A percentile compares a stretch with the other conserved stretches of the same genome.
Evolutionary conservation across 2,329 filamentous ascomycete species (phyloP).

Genomic region (Ceratocystis cubensis): DNA sequence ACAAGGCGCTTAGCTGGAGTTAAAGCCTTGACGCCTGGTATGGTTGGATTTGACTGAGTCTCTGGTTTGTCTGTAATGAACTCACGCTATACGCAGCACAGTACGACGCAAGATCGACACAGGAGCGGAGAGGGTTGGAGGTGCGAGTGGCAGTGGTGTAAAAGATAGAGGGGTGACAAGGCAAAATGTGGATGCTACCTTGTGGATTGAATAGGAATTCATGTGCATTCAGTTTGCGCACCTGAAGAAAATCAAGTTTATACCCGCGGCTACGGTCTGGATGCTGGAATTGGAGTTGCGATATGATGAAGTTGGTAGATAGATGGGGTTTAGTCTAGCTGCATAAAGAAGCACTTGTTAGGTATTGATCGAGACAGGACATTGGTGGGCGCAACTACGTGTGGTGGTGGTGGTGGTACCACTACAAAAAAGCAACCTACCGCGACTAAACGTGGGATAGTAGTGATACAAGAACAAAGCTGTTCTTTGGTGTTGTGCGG

Average conservation of each 20-base stretch:
- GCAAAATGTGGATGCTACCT: conserved; percentile 2
- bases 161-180: background rate
- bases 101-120: background rate
- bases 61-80: background rate
- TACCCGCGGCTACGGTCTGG: background rate
- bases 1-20: background rate
- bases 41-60: background rate
- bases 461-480: background rate
- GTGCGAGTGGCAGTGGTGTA: background rate
- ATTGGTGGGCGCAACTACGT: background rate
- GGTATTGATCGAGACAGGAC: background rate
- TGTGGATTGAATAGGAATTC: background rate
- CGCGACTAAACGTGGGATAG: background rate
- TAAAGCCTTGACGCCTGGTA: background rate
- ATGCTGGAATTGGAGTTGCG: background rate
- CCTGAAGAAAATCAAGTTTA: background rate
- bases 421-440: background rate
- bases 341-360: background rate
- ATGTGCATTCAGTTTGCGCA: conserved; percentile 2
- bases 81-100: background rate
- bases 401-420: background rate
- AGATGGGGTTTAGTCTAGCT: background rate
- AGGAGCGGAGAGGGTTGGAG: background rate
- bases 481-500: background rate
- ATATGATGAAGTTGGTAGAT: background rate